A percentile compares a stretch with the other conserved stretches of the same genome.
Evolutionary conservation across 192 early-diverging fungal species (phyloP).

Genomic region (Mycoemilia scoparia): DNA sequence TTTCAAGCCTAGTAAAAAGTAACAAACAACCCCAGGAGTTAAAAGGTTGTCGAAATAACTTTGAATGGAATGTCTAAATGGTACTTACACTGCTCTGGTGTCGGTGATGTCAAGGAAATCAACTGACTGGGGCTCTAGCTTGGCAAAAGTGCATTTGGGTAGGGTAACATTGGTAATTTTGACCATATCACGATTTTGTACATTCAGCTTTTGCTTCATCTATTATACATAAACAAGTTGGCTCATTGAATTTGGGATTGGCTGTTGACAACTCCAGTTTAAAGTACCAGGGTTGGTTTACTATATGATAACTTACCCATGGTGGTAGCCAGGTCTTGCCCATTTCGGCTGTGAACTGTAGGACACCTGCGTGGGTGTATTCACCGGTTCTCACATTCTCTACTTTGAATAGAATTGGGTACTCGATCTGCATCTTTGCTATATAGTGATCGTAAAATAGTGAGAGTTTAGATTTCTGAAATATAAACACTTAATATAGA

Average conservation of each 20-base stretch:
- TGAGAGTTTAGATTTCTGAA: too few relatives aligned
- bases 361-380: slow-evolving; percentile 83
- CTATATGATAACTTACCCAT: too few relatives aligned
- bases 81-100: slow-evolving; percentile 88
- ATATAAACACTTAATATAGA: too few relatives aligned
- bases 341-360: slow-evolving; percentile 97
- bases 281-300: too few relatives aligned
- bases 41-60: neutral
- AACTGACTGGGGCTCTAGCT: slow-evolving; percentile 90
- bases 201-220: slow-evolving; percentile 81
- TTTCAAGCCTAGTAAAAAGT: slow-evolving; percentile 81
- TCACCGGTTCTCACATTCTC: slow-evolving; percentile 33
- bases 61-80: too few relatives aligned
- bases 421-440: slow-evolving; percentile 71
- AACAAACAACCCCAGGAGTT: neutral
- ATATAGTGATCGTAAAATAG: too few relatives aligned
- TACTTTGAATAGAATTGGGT: slow-evolving; percentile 85
- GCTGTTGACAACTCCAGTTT: too few relatives aligned
- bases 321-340: slow-evolving; percentile 87
- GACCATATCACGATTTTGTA: slow-evolving; percentile 60
- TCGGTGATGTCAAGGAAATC: slow-evolving; percentile 96
- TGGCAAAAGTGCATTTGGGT: slow-evolving; percentile 72
- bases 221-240: too few relatives aligned
- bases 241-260: too few relatives aligned
- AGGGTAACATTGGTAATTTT: slow-evolving; percentile 61